Percentiles rank a stretch among this genome's conserved stretches.
phyloP scores from a whole-genome alignment of 768 basidiomycete species.

The Lanmaoa rubissima region DNA sequence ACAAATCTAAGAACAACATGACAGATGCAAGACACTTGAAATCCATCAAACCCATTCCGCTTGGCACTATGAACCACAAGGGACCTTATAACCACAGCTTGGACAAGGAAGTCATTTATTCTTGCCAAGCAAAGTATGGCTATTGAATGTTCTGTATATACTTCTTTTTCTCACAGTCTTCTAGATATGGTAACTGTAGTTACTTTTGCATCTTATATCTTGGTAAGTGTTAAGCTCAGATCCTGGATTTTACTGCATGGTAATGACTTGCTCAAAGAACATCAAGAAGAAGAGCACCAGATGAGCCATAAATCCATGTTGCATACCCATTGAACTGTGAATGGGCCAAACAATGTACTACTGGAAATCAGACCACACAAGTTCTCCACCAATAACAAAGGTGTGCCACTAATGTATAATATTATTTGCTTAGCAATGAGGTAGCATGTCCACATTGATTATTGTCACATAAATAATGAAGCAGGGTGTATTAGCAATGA shows the following conservation, averaged over 20 bases:
- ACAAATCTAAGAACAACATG: background rate
- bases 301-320: slow-evolving; percentile 67
- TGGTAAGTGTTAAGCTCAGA: slow-evolving; percentile 32
- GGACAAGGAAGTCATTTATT: slow-evolving; percentile 48
- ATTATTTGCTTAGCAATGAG: slow-evolving; percentile 56
- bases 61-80: slow-evolving; percentile 41
- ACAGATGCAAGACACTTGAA: slow-evolving; percentile 49
- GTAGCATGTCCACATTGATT: slow-evolving; percentile 55
- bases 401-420: slow-evolving; percentile 64
- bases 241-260: fast-evolving
- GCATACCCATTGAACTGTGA: slow-evolving; percentile 52
- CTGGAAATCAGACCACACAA: slow-evolving; percentile 55
- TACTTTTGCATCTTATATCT: slow-evolving; percentile 59
- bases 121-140: slow-evolving; percentile 48
- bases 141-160: background rate
- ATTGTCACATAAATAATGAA: slow-evolving; percentile 43
- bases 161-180: background rate
- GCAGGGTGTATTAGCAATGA: slow-evolving; percentile 37
- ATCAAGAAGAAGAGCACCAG: slow-evolving; percentile 58
- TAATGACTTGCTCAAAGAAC: slow-evolving; percentile 38
- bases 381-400: slow-evolving; percentile 52
- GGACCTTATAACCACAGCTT: slow-evolving; percentile 50
- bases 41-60: slow-evolving; percentile 47
- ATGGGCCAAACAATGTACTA: slow-evolving; percentile 46
- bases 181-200: slow-evolving; percentile 52